These are phyloP conservation scores for Globisporangium acanthophoron DNA, from an alignment of 352 stramenopile species.

Conservation along the genomic window DNA sequence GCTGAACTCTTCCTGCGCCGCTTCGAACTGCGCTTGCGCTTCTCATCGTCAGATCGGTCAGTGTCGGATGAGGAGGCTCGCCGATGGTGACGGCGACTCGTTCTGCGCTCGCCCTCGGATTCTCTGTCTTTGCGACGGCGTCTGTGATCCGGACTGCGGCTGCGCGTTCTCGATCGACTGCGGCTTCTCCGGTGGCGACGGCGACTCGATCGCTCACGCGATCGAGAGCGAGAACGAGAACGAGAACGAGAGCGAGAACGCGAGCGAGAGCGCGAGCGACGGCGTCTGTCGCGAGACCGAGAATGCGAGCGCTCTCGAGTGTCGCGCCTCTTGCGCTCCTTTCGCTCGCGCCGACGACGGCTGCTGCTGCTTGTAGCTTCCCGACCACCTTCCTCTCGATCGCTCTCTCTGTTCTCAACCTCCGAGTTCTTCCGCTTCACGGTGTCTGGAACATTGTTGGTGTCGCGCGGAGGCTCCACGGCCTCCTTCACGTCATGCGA, in stretches of 20 bases:
- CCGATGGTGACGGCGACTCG: conserved; percentile 15
- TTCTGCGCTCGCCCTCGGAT: conserved; percentile 11
- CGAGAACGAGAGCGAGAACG: conserved; percentile 16
- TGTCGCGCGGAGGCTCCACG: not conserved
- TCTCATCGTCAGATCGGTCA: conserved; percentile 4
- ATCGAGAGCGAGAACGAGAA: conserved; percentile 14
- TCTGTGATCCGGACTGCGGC: not conserved
- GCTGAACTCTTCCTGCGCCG: not conserved
- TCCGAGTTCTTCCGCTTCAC: not conserved
- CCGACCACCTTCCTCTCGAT: not conserved
- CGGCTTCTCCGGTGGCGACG: conserved; percentile 5
- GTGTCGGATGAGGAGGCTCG: conserved; percentile 13
- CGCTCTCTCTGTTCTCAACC: not conserved
- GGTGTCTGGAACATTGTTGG: too few relatives aligned
- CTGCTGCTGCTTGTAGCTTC: not conserved
- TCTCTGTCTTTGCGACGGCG: not conserved
- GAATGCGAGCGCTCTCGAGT: conserved; percentile 13
- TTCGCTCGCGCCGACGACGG: not conserved
- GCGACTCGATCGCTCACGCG: conserved; percentile 22
- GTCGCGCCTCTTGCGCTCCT: conserved; percentile 3
- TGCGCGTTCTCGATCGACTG: conserved; percentile 12
- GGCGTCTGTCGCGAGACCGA: conserved; percentile 10
- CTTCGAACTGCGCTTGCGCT: conserved; percentile 7
- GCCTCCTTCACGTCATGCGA: not conserved
- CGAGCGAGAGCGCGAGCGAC: conserved; percentile 17